A percentile compares a stretch with the other conserved stretches of the same genome.
Evolutionary conservation across 345 rosid genomes (phyloP).

Genomic region (Dipteronia sinensis): DNA sequence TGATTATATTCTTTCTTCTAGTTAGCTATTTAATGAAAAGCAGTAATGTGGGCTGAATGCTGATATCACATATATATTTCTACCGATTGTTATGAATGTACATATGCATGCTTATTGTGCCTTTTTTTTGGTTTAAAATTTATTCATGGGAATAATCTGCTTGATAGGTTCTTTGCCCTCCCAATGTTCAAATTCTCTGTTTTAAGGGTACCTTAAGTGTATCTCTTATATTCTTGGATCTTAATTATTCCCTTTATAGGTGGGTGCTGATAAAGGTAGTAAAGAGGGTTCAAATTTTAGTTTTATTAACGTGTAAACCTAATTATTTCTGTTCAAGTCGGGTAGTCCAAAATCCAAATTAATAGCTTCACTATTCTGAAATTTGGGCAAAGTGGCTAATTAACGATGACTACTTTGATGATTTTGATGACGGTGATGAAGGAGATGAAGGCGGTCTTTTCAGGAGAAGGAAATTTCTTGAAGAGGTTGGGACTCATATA

Average conservation of each 20-base stretch:
- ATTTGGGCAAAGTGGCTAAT: slow-evolving; percentile 20
- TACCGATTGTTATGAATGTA: background rate
- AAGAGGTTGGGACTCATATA: slow-evolving; percentile 62
- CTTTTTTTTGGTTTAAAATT: background rate
- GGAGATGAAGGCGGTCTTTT: slow-evolving; percentile 94
- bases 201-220: background rate
- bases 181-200: background rate
- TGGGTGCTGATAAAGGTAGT: background rate
- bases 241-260: background rate
- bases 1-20: background rate
- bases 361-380: background rate
- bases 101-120: background rate
- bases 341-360: background rate
- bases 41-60: background rate
- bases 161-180: background rate
- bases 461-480: slow-evolving; percentile 73
- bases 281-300: background rate
- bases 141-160: background rate
- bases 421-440: slow-evolving; percentile 86
- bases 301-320: background rate
- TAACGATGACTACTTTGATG: slow-evolving; percentile 92
- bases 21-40: background rate
- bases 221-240: background rate
- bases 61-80: background rate
- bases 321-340: background rate